Conservation (phyloP, 108 stramenopile genomes). For the Cyclotella baltica region DNA sequence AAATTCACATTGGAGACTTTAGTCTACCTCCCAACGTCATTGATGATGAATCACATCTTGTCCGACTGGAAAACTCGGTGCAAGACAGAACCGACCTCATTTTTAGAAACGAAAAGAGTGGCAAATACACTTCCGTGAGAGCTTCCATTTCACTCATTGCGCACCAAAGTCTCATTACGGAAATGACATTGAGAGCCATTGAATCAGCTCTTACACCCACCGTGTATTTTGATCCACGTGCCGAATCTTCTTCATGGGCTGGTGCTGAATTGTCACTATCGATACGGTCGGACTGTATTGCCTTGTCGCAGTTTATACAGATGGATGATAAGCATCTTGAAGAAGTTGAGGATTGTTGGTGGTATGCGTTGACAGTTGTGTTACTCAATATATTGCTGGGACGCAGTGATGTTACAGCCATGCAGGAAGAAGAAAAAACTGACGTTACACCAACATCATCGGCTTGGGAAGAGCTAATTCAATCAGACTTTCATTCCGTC, state of each 20-base stretch:
- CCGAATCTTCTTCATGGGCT: neutral
- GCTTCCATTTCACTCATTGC: conserved; percentile 38
- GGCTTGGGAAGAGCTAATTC: conserved; percentile 40
- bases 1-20: conserved; percentile 59
- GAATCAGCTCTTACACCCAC: conserved; percentile 52
- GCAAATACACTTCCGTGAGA: conserved; percentile 17
- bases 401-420: conserved; percentile 11
- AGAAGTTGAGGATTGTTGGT: conserved; percentile 43
- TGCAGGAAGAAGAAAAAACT: neutral
- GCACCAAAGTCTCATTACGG: conserved; percentile 48
- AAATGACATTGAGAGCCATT: conserved; percentile 59
- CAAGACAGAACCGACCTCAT: conserved; percentile 57
- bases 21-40: conserved; percentile 15
- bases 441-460: conserved; percentile 5
- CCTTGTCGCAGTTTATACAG: conserved; percentile 46
- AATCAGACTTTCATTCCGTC: conserved; percentile 37
- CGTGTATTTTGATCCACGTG: neutral
- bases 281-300: conserved; percentile 64
- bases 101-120: neutral
- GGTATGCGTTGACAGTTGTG: conserved; percentile 57
- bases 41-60: conserved; percentile 3
- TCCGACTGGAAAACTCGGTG: conserved; percentile 56
- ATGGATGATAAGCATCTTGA: neutral
- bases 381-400: conserved; percentile 50
- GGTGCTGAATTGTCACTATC: conserved; percentile 35